Evolutionary conservation across 495 filamentous ascomycete genomes (phyloP), one percentile per base, ranked within the genome.

Genomic region (Penicillium bialowiezense): DNA sequence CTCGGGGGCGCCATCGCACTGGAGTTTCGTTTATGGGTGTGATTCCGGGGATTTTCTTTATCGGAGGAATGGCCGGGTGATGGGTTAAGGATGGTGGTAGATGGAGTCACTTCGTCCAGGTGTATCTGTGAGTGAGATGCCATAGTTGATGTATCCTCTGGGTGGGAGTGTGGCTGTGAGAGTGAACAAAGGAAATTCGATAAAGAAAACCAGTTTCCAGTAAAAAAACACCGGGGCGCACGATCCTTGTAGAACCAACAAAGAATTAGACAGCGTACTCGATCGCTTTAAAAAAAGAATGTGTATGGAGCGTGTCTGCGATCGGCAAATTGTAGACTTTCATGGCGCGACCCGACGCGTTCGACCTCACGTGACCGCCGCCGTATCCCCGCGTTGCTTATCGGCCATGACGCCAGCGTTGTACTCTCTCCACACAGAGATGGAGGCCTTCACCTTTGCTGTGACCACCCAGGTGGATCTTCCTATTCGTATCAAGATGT

Each of bases 371-470:
- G 45, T 48, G 45, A 48, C 26, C 42, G 1, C 0, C 7, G 12
- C 21, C 15, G 13, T 21, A 14, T 32, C 45, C 45, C 44, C 45
- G 36, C 36, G 45, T 31, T 39, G 18, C 45, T 48, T 48, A 48
- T 48, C 45, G n/a, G 23, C 36, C 45, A 48, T 48, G 45, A 48
- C 45, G 45, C 45, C 8, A 48, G 35, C 18, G 3, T 31, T 24
- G 2, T 48, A 13, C 7, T 21, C n/a, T 35, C 34, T 52, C 50
- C 20, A 35, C 23, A 39, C 33, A 62, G 29, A 42, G 17, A 96
- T 97, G 91, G 93, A 98, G 61, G 84, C 91, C 36, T 97, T 95
- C 67, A 91, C 90, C 1, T 97, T 97, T 73, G 91, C 89, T 38
- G 86, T 82, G 56, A 96, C 93, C 37, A 84, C 87, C 34, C 77